Evolutionary conservation across 306 rosid species (phyloP).

Genomic region (Rosa chinensis): DNA sequence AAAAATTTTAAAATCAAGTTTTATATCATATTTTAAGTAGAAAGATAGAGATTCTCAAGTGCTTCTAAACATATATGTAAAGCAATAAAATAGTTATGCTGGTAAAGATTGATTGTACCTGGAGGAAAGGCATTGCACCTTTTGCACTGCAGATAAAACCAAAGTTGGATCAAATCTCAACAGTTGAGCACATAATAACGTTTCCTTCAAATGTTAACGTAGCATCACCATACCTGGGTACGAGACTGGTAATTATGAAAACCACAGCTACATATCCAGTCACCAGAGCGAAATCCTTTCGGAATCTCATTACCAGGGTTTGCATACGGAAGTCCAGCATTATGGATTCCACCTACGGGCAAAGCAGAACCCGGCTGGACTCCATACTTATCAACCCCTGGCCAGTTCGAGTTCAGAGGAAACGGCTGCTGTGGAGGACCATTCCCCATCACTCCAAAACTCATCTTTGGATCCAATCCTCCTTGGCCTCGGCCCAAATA

Average conservation of each 20-base stretch:
- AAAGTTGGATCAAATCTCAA: slow-evolving; percentile 34
- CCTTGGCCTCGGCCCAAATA: slow-evolving; percentile 72
- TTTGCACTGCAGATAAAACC: slow-evolving; percentile 73
- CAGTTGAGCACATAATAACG: slow-evolving; percentile 9
- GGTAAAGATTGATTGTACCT: slow-evolving; percentile 47
- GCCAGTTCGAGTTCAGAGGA: slow-evolving; percentile 60
- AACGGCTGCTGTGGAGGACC: slow-evolving; percentile 45
- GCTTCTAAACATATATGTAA: not conserved
- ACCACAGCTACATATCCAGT: slow-evolving; percentile 93
- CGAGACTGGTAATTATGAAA: slow-evolving; percentile 93
- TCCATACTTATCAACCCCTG: slow-evolving; percentile 64
- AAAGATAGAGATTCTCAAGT: not conserved
- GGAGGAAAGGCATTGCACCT: slow-evolving; percentile 86
- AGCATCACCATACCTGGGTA: slow-evolving; percentile 58
- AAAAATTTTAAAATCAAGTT: too few species aligned
- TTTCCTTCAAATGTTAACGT: not conserved
- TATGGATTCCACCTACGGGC: slow-evolving; percentile 55
- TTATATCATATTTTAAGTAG: not conserved
- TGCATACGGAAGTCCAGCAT: slow-evolving; percentile 50
- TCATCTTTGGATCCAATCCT: slow-evolving; percentile 63
- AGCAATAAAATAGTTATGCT: not conserved
- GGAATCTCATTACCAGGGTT: slow-evolving; percentile 50
- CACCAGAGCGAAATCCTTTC: slow-evolving; percentile 92
- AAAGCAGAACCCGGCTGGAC: slow-evolving; percentile 52
- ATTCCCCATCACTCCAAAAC: slow-evolving; percentile 60